Conservation (phyloP, 192 early-diverging fungal species). For the Coemansia sp. region DNA sequence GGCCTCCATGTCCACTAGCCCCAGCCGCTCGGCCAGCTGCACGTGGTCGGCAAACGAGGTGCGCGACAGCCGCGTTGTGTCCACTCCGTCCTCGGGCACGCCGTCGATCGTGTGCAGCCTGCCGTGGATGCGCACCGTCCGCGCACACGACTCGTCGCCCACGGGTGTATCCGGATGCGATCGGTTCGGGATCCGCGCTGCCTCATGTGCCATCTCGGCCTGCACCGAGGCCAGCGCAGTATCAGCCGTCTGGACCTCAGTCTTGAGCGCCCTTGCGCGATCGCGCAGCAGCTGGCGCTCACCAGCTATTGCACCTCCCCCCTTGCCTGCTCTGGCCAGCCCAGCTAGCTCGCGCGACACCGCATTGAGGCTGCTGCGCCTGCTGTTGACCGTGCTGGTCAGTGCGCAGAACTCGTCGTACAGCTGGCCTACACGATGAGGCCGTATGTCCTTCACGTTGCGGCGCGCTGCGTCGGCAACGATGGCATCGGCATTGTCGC, state of each 20-base stretch:
- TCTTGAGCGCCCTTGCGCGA: slow-evolving; percentile 62
- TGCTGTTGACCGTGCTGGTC: slow-evolving; percentile 28
- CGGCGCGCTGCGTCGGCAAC: slow-evolving; percentile 55
- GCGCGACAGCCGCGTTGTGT: slow-evolving; percentile 10
- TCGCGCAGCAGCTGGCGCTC: slow-evolving; percentile 17
- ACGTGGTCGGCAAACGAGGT: slow-evolving; percentile 65
- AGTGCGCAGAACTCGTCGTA: slow-evolving; percentile 48
- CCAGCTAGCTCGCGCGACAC: no score
- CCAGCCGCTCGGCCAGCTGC: slow-evolving; percentile 62
- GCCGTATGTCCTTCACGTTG: slow-evolving; percentile 57
- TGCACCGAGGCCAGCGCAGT: slow-evolving; percentile 54
- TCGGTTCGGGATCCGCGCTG: slow-evolving; percentile 74
- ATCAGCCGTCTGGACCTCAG: slow-evolving; percentile 58
- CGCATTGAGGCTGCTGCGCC: slow-evolving; percentile 49
- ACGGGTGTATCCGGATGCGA: slow-evolving; percentile 74
- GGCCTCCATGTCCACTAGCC: slow-evolving; percentile 78
- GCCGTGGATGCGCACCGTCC: slow-evolving; percentile 50
- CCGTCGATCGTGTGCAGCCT: slow-evolving; percentile 24
- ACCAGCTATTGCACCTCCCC: no score
- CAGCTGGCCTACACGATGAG: slow-evolving; percentile 52
- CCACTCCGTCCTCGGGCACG: slow-evolving; percentile 19
- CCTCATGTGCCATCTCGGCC: slow-evolving; percentile 58
- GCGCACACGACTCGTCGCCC: slow-evolving; percentile 71
- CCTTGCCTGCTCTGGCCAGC: no score
- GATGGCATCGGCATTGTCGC: slow-evolving; percentile 53